Conservation (phyloP, 108 stramenopile genomes). For the Nitzschia sp. region DNA sequence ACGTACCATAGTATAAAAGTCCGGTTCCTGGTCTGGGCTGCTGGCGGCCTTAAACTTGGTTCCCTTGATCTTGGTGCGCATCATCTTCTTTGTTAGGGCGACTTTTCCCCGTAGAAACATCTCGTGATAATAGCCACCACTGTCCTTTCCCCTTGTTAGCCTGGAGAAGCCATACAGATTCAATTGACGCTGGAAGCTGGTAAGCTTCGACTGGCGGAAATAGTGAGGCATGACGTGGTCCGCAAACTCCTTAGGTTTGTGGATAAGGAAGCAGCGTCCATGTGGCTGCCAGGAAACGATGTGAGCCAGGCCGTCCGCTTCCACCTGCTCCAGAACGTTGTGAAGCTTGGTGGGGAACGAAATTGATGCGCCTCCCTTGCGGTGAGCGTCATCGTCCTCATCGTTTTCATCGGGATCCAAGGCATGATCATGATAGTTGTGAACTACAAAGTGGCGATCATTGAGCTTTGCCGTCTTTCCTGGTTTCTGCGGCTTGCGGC, state of each 20-base stretch:
- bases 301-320: slow-evolving; percentile 49
- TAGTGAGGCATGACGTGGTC: slow-evolving; percentile 77
- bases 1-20: slow-evolving; percentile 66
- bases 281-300: slow-evolving; percentile 81
- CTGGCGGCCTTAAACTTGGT: slow-evolving; percentile 63
- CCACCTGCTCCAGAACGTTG: slow-evolving; percentile 62
- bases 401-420: slow-evolving; percentile 40
- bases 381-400: slow-evolving; percentile 18
- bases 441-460: slow-evolving; percentile 72
- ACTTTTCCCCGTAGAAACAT: slow-evolving; percentile 66
- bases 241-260: slow-evolving; percentile 70
- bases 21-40: slow-evolving; percentile 61
- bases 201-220: slow-evolving; percentile 34
- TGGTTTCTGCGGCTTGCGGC: slow-evolving; percentile 70
- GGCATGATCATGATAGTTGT: slow-evolving; percentile 75
- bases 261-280: slow-evolving; percentile 78
- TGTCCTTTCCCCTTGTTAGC: slow-evolving; percentile 42
- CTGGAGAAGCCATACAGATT: slow-evolving; percentile 72
- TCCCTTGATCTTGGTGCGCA: slow-evolving; percentile 77
- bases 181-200: slow-evolving; percentile 50
- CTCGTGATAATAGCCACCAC: slow-evolving; percentile 41
- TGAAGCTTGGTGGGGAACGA: slow-evolving; percentile 77
- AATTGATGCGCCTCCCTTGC: slow-evolving; percentile 58
- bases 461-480: slow-evolving; percentile 76
- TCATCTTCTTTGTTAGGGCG: slow-evolving; percentile 47